These are phyloP conservation scores for Purpureocillium lavendulum DNA, from an alignment of 2,329 filamentous ascomycete genomes.

Conservation along the genomic window DNA sequence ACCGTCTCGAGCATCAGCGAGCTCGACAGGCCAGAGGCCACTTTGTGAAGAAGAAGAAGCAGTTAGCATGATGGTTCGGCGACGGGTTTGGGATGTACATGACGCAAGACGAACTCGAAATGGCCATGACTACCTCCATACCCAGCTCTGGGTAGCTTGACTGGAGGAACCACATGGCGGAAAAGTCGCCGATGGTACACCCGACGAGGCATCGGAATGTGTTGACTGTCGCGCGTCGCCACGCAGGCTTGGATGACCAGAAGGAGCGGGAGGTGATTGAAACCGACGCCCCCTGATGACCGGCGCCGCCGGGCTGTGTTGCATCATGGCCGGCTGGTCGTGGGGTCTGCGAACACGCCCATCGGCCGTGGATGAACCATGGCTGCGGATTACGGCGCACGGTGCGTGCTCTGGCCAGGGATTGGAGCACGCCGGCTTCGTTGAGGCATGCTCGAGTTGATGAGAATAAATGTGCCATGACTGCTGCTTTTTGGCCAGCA, in stretches of 20 bases:
- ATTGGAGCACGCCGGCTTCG: no score
- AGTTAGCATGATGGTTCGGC: neutral
- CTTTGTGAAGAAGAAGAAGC: slow-evolving; percentile 17
- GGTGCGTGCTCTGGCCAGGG: no score
- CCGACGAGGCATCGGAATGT: slow-evolving; percentile 47
- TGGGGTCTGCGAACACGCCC: no score
- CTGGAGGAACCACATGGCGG: slow-evolving; percentile 46
- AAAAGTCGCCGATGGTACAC: slow-evolving; percentile 48
- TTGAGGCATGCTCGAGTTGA: no score
- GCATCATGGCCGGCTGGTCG: no score
- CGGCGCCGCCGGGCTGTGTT: neutral
- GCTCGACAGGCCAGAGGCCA: slow-evolving; percentile 41
- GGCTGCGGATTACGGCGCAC: no score
- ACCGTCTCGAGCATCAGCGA: slow-evolving; percentile 45
- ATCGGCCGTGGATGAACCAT: no score
- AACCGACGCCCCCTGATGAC: neutral
- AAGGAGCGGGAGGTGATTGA: slow-evolving; percentile 11
- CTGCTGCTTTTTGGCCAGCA: no score
- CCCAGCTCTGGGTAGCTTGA: slow-evolving; percentile 35
- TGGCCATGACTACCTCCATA: slow-evolving; percentile 39
- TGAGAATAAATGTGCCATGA: no score
- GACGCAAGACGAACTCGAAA: slow-evolving; percentile 38
- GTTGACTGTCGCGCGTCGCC: slow-evolving; percentile 44
- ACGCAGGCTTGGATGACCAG: slow-evolving; percentile 25
- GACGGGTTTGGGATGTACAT: no score